Base-by-base conservation (phyloP, 306 rosid genomes). In the Cicer pinnatifidum region DNA sequence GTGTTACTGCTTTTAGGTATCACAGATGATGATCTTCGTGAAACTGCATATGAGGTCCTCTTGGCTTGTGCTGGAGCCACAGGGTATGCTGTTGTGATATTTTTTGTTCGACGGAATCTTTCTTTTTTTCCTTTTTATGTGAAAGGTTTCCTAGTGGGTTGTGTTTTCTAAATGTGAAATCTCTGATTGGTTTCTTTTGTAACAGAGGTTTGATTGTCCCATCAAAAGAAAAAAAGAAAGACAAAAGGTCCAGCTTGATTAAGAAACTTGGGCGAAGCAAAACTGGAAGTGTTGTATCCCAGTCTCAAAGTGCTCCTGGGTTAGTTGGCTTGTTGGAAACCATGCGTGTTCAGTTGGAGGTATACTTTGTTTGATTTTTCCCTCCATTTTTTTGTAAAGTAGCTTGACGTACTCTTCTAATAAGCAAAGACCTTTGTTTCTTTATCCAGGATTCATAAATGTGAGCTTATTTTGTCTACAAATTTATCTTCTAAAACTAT, bases 261-360 rank as follows among this genome's bases (percentile, higher is more conserved):
- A 91, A 91, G 80, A 94, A 87, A 84, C 99, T 94, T 78, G 96
- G 99, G 73, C 97, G 97, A 63, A 94, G 99, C 83, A 91, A 81
- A 91, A 94, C 65, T 86, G 98, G 82, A 79, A 88, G 75, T 88
- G 80, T 89, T 70, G 85, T 82, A 52, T 84, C 85, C 52, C 88
- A 91, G 77, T 87, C 99, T 75, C 96, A 88, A 71, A 90, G 63
- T 86, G 84, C 89, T 72, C 85, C 97, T 66, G 97, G 96, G 66
- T 80, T 94, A 79, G 97, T 89, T 84, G 90, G 97, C 76, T 83
- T 94, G 84, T 82, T 94, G 81, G 99, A 94, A 86, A 85, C 87
- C 82, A 88, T 94, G 97, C 97, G 99, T 68, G 91, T 91, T 76
- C 99, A 94, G 77, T 87, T 94, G 97, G 99, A 94, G 98, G 97